Percentiles rank a stretch among this genome's conserved stretches.
Conservation (phyloP, 2,329 filamentous ascomycete species). For the Periconia sp. region DNA sequence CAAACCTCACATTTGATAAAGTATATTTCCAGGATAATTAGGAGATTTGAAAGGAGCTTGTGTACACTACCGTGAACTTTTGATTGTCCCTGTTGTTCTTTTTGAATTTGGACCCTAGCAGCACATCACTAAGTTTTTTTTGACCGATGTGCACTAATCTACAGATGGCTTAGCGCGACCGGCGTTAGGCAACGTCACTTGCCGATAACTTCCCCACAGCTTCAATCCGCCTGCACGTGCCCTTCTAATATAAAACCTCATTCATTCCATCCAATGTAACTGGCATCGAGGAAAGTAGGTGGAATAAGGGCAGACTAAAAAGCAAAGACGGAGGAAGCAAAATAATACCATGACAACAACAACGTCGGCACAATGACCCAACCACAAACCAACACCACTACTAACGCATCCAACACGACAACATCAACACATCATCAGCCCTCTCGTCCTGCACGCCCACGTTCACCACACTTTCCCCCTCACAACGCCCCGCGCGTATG, state of each 20-base stretch:
- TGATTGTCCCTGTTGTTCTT: too few relatives aligned
- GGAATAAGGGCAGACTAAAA: too few relatives aligned
- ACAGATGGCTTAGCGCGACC: conserved; percentile 9
- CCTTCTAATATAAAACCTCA: not conserved
- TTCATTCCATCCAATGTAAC: not conserved
- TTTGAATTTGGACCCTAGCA: too few relatives aligned
- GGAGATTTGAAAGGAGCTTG: too few relatives aligned
- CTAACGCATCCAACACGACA: conserved; percentile 4
- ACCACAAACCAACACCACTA: conserved; percentile 4
- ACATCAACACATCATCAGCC: conserved; percentile 44
- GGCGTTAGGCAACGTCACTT: conserved; percentile 15
- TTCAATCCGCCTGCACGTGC: not conserved
- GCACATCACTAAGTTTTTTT: conserved; percentile 4
- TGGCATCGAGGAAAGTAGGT: too few relatives aligned
- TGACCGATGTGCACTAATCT: conserved; percentile 16
- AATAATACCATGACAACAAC: too few relatives aligned
- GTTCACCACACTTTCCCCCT: conserved; percentile 57
- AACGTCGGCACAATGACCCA: conserved; percentile 15
- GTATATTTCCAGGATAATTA: too few relatives aligned
- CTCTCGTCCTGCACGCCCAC: conserved; percentile 36
- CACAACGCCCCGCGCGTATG: conserved; percentile 78
- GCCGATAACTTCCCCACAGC: conserved; percentile 8
- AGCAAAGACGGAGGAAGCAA: too few relatives aligned
- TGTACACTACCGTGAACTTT: too few relatives aligned
- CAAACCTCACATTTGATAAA: too few relatives aligned